Evolutionary conservation across 1,284 basidiomycete species (phyloP).

Genomic region (Cryptococcus sp.): DNA sequence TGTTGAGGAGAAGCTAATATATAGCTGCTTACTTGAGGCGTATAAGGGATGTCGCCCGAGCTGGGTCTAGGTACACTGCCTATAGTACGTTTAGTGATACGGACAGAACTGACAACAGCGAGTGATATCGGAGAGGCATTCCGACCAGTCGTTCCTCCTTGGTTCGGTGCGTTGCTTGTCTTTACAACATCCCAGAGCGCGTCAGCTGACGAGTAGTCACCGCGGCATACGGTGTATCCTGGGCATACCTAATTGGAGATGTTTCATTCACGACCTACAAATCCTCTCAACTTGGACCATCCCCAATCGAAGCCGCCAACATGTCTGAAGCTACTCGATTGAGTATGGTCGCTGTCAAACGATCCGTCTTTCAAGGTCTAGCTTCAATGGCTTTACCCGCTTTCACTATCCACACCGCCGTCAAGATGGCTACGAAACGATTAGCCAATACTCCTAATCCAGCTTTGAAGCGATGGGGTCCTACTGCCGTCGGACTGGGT

Average conservation of each 20-base stretch:
- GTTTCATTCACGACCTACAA: slow-evolving; percentile 91
- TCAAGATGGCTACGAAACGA: slow-evolving; percentile 68
- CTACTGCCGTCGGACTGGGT: slow-evolving; percentile 58
- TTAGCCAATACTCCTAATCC: slow-evolving; percentile 64
- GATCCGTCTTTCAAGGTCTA: slow-evolving; percentile 79
- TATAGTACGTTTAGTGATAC: slow-evolving; percentile 56
- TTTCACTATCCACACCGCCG: slow-evolving; percentile 79
- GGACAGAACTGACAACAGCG: slow-evolving; percentile 50
- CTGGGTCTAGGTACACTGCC: slow-evolving; percentile 71
- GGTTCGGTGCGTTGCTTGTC: slow-evolving; percentile 50
- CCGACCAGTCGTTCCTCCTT: slow-evolving; percentile 76
- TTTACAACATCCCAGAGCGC: background rate
- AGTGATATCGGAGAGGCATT: slow-evolving; percentile 91
- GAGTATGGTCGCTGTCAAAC: slow-evolving; percentile 66
- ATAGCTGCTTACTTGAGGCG: slow-evolving; percentile 76
- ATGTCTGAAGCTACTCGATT: slow-evolving; percentile 72
- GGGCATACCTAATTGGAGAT: slow-evolving; percentile 71
- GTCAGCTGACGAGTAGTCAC: slow-evolving; percentile 25
- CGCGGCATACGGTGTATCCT: slow-evolving; percentile 75
- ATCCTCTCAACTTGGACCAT: slow-evolving; percentile 66
- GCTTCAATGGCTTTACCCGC: slow-evolving; percentile 66
- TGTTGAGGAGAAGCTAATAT: slow-evolving; percentile 5
- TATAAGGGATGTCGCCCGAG: slow-evolving; percentile 68
- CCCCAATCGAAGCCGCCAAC: slow-evolving; percentile 65
- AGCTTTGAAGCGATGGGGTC: slow-evolving; percentile 69